Conservation (phyloP, 1,284 basidiomycete species). For the Leccinum pachyderme region DNA sequence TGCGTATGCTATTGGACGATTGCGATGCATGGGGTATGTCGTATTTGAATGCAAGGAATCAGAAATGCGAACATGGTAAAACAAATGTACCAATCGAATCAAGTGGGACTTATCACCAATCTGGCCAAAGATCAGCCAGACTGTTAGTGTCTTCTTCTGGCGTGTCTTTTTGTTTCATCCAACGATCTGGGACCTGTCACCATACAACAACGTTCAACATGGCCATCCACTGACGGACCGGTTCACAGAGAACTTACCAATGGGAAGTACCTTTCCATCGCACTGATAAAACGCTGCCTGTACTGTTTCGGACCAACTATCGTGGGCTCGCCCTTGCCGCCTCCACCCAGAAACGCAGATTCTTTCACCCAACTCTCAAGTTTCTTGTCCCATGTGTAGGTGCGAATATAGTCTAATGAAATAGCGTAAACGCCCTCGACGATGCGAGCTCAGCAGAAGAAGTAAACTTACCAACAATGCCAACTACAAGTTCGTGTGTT, state of each 20-base stretch:
- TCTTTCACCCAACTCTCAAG: slow-evolving; percentile 98
- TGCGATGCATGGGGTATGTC: slow-evolving; percentile 21
- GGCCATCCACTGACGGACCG: neutral
- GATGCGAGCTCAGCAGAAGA: neutral
- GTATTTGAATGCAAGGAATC: slow-evolving; percentile 14
- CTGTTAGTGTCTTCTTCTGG: slow-evolving; percentile 70
- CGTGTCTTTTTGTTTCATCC: slow-evolving; percentile 80
- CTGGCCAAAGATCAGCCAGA: slow-evolving; percentile 49
- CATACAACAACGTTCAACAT: neutral
- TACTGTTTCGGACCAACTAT: slow-evolving; percentile 89
- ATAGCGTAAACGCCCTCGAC: slow-evolving; percentile 3
- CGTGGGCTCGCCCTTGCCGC: slow-evolving; percentile 83
- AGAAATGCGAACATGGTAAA: slow-evolving; percentile 9
- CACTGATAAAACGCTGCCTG: slow-evolving; percentile 82
- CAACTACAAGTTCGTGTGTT: slow-evolving; percentile 85
- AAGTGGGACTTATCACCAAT: slow-evolving; percentile 40
- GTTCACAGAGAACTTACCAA: slow-evolving; percentile 47
- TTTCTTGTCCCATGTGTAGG: slow-evolving; percentile 98
- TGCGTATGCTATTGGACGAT: slow-evolving; percentile 14
- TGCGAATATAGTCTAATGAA: slow-evolving; percentile 81
- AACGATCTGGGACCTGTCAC: slow-evolving; percentile 73
- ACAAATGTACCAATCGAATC: neutral
- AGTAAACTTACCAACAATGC: slow-evolving; percentile 82
- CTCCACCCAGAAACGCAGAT: slow-evolving; percentile 80
- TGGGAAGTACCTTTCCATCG: slow-evolving; percentile 92